Percentiles rank a stretch among this genome's conserved stretches.
Evolutionary conservation across 257 asterid species (phyloP).

Genomic region (Nicotiana noctiflora): DNA sequence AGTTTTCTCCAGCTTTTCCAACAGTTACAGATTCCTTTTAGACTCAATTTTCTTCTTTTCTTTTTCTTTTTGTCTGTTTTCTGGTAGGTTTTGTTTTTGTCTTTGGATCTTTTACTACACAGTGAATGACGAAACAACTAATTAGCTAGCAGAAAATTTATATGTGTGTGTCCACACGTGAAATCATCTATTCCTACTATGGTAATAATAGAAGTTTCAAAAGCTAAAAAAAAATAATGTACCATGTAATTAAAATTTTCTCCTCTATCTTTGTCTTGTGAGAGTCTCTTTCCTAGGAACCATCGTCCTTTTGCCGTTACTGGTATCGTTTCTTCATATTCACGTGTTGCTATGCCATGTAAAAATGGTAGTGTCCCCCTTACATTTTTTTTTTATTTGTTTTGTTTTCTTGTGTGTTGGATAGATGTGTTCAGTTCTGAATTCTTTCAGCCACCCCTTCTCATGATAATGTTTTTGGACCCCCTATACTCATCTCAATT

Average conservation of each 20-base stretch:
- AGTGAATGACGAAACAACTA: background rate
- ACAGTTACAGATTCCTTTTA: slow-evolving; percentile 4
- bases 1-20: slow-evolving; percentile 4
- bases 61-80: slow-evolving; percentile 1
- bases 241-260: background rate
- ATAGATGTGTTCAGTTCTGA: slow-evolving; percentile 27
- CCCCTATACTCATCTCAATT: background rate
- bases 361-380: background rate
- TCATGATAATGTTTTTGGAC: slow-evolving; percentile 18
- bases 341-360: slow-evolving; percentile 44
- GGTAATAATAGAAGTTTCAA: background rate
- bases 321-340: slow-evolving; percentile 23
- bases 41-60: background rate
- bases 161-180: slow-evolving; percentile 46
- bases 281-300: slow-evolving; percentile 23
- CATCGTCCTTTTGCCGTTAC: slow-evolving; percentile 24
- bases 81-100: slow-evolving; percentile 28
- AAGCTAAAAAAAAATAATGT: background rate
- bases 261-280: background rate
- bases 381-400: background rate
- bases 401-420: slow-evolving; percentile 54
- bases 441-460: slow-evolving; percentile 27
- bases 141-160: slow-evolving; percentile 6
- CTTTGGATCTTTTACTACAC: slow-evolving; percentile 43
- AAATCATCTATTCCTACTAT: slow-evolving; percentile 39